phyloP scores from a whole-genome alignment of 345 rosid species.

The Moringa oleifera region DNA sequence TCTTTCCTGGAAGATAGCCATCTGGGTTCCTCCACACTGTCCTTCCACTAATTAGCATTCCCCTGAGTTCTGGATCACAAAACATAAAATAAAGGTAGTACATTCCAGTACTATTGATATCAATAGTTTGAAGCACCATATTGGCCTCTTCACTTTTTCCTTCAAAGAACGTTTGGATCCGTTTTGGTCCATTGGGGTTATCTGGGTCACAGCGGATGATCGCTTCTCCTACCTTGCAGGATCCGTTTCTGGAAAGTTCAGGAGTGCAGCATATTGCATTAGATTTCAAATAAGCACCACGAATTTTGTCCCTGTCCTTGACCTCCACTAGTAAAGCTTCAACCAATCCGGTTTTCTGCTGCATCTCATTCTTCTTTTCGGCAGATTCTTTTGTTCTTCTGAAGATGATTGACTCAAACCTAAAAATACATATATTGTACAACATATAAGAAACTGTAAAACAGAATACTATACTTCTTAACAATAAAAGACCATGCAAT shows the following conservation, averaged over 20 bases:
- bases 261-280: constrained; percentile 47
- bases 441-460: neutral
- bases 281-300: constrained; percentile 48
- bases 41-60: constrained; percentile 58
- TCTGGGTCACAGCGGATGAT: constrained; percentile 46
- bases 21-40: constrained; percentile 72
- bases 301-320: constrained; percentile 58
- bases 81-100: constrained; percentile 68
- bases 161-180: constrained; percentile 44
- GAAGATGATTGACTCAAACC: constrained; percentile 59
- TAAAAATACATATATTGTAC: constrained; percentile 13
- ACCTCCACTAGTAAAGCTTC: constrained; percentile 69
- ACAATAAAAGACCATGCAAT: neutral
- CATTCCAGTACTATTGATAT: constrained; percentile 59
- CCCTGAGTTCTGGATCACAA: constrained; percentile 55
- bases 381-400: constrained; percentile 55
- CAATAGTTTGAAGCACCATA: constrained; percentile 34
- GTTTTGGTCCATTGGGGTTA: constrained; percentile 49
- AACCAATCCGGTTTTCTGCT: constrained; percentile 53
- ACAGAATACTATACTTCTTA: no score
- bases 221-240: constrained; percentile 56
- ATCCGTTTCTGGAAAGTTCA: constrained; percentile 29
- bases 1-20: constrained; percentile 79
- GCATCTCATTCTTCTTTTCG: constrained; percentile 38
- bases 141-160: constrained; percentile 37